phyloP scores from a whole-genome alignment of 306 rosid species.

The Casuarina cunninghamiana region DNA sequence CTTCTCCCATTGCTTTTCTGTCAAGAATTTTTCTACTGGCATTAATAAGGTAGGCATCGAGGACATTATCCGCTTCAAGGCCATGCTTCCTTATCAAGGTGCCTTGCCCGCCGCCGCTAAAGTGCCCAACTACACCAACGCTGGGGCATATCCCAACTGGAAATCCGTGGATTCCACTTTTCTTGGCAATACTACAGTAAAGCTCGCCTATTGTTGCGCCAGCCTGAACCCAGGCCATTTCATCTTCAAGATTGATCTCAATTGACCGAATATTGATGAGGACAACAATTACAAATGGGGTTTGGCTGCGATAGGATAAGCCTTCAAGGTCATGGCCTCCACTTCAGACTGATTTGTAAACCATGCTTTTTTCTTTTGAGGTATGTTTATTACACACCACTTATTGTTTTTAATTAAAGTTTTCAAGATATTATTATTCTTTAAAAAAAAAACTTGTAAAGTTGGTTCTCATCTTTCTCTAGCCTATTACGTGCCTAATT shows the following conservation, averaged over 20 bases:
- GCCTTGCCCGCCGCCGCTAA: slow-evolving; percentile 75
- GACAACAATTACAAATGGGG: slow-evolving; percentile 44
- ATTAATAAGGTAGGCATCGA: slow-evolving; percentile 54
- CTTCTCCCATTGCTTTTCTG: slow-evolving; percentile 66
- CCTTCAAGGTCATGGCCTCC: slow-evolving; percentile 58
- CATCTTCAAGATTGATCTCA: slow-evolving; percentile 30
- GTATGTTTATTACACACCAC: too few species aligned
- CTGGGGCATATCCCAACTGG: slow-evolving; percentile 69
- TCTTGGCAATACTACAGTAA: slow-evolving; percentile 49
- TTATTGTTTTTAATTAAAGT: too few species aligned
- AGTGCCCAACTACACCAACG: slow-evolving; percentile 65
- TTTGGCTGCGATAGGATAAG: slow-evolving; percentile 33
- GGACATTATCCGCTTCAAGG: slow-evolving; percentile 54
- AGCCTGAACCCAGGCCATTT: slow-evolving; percentile 61
- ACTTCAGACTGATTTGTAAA: not conserved
- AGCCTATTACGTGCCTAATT: too few species aligned
- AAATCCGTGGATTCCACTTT: slow-evolving; percentile 52
- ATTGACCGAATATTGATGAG: slow-evolving; percentile 30
- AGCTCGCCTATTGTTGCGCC: slow-evolving; percentile 70
- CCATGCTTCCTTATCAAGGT: slow-evolving; percentile 66
- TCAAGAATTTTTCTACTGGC: slow-evolving; percentile 54
- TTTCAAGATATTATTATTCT: too few species aligned
- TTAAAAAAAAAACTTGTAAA: too few species aligned
- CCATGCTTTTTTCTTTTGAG: too few species aligned
- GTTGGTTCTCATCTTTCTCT: too few species aligned